Evolutionary conservation across 148 eudicot species (phyloP), one percentile per base, ranked within the genome.

Genomic region (Euryodendron excelsum): DNA sequence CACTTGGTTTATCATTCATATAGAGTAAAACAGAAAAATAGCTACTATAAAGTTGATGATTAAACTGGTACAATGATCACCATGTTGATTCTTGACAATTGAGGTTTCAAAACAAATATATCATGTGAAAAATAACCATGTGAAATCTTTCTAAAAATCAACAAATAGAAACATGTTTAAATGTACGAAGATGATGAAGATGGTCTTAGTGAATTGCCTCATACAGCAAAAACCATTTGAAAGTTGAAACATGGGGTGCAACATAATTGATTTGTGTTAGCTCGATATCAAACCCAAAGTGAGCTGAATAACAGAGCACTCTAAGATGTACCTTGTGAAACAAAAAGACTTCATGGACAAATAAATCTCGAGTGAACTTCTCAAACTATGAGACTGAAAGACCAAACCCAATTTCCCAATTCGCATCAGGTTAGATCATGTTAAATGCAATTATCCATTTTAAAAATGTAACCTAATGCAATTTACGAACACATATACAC

Each of bases 361-460:
- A 67, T 15, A 23, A 37, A 67, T 67, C 50, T 39, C 37, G 12
- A 66, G 72, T 39, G n/a, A 67, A n/a, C 13, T 18, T 39, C 50
- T 23, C 30, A 12, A 13, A 18, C 33, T n/a, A n/a, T 67, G 17
- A 14, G 50, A 69, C 33, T 44, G 73, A 69, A 69, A 9, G n/a
- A 8, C 28, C 71, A 34, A 67, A 21, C 41, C 27, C 71, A 67
- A 37, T 67, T 41, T 66, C 47, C 45, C 70, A 36, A 67, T 67
- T 67, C 71, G 44, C 55, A 55, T 23, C 55, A 45, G 17, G 34
- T 45, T 41, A 3, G 20, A 25, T 68, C 18, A 41, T 18, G 45
- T 65, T 18, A 21, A 36, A 17, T 65, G 13, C 25, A 65, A 15
- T 65, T 65, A 31, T 34, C 39, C 10, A 15, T 4, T 68, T 18